A percentile compares a stretch with the other conserved stretches of the same genome.
phyloP scores from a whole-genome alignment of 2,329 filamentous ascomycete genomes.

The Fusarium staphyleae region DNA sequence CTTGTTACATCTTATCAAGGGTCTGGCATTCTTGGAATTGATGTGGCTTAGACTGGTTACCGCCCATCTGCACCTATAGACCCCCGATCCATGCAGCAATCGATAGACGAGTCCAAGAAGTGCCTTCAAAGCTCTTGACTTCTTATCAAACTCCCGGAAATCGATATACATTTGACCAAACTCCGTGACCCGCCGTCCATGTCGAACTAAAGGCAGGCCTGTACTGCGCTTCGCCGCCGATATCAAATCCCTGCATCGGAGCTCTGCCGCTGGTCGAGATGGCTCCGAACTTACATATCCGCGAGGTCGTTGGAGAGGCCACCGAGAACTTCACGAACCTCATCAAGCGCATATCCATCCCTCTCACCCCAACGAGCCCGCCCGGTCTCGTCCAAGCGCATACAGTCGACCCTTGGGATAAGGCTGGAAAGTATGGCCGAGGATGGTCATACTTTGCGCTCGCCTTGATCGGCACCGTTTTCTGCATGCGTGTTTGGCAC shows the following conservation, averaged over 20 bases:
- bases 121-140: not conserved
- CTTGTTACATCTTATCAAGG: constrained; percentile 19
- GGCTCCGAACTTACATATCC: constrained; percentile 49
- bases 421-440: constrained; percentile 84
- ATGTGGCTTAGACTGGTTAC: constrained; percentile 6
- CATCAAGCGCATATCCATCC: constrained; percentile 65
- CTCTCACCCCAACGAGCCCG: constrained; percentile 65
- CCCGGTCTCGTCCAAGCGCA: constrained; percentile 68
- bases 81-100: not conserved
- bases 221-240: constrained; percentile 40
- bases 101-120: constrained; percentile 15
- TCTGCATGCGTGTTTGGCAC: constrained; percentile 80
- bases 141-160: constrained; percentile 5
- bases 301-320: constrained; percentile 45
- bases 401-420: constrained; percentile 77
- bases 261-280: constrained; percentile 48
- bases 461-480: constrained; percentile 70
- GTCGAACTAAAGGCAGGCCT: constrained; percentile 34
- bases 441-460: constrained; percentile 91
- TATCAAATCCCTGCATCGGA: constrained; percentile 22
- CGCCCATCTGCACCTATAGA: constrained; percentile 12
- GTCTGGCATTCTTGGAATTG: constrained; percentile 39
- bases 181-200: constrained; percentile 28
- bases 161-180: constrained; percentile 12
- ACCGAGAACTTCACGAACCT: constrained; percentile 49